phyloP scores from a whole-genome alignment of 352 stramenopile genomes.

The Phytopythium litorale region DNA sequence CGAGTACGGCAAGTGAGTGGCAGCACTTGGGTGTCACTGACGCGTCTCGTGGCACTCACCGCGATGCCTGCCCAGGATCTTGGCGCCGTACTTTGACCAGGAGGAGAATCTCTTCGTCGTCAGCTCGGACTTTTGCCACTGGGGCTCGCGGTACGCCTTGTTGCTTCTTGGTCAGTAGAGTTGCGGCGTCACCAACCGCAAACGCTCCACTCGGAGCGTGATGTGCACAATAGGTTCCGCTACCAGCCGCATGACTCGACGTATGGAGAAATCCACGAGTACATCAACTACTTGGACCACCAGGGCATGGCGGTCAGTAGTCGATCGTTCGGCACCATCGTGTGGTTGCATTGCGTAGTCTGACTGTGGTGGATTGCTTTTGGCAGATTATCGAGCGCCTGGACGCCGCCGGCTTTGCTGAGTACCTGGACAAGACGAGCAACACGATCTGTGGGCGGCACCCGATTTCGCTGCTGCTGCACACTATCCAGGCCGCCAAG shows the following conservation, averaged over 20 bases:
- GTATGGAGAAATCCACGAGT: constrained; percentile 92
- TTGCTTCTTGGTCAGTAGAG: neutral
- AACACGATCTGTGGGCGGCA: constrained; percentile 98
- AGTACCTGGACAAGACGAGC: constrained; percentile 92
- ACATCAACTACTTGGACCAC: constrained; percentile 95
- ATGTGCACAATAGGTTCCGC: constrained; percentile 55
- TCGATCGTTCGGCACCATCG: neutral
- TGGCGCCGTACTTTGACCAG: constrained; percentile 91
- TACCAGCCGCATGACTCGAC: constrained; percentile 86
- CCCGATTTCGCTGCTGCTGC: constrained; percentile 86
- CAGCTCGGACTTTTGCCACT: constrained; percentile 98
- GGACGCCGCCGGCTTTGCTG: constrained; percentile 88
- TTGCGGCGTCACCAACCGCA: neutral
- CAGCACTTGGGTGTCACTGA: no score
- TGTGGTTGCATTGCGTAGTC: neutral
- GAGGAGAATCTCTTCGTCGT: constrained; percentile 93
- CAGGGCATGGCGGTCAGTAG: constrained; percentile 71
- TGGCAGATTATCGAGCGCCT: constrained; percentile 88
- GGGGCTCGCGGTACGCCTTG: constrained; percentile 66
- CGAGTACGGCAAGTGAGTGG: constrained; percentile 75
- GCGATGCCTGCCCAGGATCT: constrained; percentile 43
- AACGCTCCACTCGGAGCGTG: neutral
- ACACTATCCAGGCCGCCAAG: constrained; percentile 49
- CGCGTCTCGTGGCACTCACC: neutral
- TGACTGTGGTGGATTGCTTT: neutral